A percentile compares a stretch with the other conserved stretches of the same genome.
Conservation (phyloP, 208 protist genomes). For the Chromosphaera perkinsii region DNA sequence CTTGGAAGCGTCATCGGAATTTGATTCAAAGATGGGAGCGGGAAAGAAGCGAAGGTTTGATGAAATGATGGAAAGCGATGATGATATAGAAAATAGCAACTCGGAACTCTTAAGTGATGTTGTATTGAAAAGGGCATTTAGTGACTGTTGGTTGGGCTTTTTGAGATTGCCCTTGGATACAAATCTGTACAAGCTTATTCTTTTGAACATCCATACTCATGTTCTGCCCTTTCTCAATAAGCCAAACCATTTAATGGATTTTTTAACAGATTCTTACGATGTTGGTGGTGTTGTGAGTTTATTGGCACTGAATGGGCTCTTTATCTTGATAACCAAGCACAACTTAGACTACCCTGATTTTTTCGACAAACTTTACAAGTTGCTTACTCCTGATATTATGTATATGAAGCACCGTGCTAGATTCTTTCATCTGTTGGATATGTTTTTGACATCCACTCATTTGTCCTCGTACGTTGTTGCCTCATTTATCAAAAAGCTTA, state of each 20-base stretch:
- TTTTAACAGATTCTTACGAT: conserved; percentile 46
- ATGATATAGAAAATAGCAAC: too few relatives aligned
- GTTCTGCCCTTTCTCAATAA: conserved; percentile 34
- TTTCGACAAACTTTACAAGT: conserved; percentile 38
- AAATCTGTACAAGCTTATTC: conserved; percentile 31
- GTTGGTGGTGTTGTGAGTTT: conserved; percentile 38
- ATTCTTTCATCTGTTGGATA: conserved; percentile 40
- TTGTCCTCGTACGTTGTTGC: conserved; percentile 44
- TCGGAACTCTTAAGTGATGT: too few relatives aligned
- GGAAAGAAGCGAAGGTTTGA: too few relatives aligned
- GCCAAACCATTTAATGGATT: conserved; percentile 42
- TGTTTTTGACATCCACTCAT: conserved; percentile 38
- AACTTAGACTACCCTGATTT: conserved; percentile 53
- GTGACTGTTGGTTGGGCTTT: conserved; percentile 17
- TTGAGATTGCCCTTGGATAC: conserved; percentile 19
- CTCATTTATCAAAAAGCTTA: conserved; percentile 49
- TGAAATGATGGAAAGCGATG: too few relatives aligned
- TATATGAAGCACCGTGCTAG: conserved; percentile 42
- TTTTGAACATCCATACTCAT: conserved; percentile 12
- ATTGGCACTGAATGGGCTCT: conserved; percentile 41
- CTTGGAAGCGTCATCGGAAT: too few relatives aligned
- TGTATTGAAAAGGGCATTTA: conserved; percentile 19
- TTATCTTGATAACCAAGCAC: conserved; percentile 50
- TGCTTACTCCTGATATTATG: conserved; percentile 36
- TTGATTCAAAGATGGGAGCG: too few relatives aligned